Evolutionary conservation across 2,329 filamentous ascomycete species (phyloP).

Genomic region (Alternaria conjuncta): DNA sequence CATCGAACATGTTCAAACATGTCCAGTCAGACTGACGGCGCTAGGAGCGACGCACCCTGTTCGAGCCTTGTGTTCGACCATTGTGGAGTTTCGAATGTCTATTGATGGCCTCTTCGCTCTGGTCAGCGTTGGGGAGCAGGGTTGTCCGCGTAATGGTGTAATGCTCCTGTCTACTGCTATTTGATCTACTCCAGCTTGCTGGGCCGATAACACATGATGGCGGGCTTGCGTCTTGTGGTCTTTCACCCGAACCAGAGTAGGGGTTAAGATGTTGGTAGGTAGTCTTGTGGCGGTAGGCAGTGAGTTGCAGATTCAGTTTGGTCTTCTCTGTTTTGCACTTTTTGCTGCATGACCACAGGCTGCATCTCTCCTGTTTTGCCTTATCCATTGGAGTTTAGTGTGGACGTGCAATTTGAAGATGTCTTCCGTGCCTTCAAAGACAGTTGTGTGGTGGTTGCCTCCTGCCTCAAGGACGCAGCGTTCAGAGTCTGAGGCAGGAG

Average conservation of each 20-base stretch:
- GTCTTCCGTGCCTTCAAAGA: background rate
- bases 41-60: background rate
- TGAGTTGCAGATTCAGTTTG: background rate
- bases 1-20: background rate
- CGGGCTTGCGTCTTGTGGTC: background rate
- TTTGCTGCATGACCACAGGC: background rate
- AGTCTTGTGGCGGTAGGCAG: background rate
- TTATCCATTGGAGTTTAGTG: accelerated
- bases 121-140: background rate
- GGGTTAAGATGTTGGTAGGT: background rate
- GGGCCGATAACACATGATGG: background rate
- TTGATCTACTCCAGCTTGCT: background rate
- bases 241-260: background rate
- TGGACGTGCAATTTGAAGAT: accelerated
- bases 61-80: background rate
- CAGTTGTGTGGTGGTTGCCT: background rate
- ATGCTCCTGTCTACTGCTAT: background rate
- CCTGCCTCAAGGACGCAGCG: background rate
- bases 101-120: background rate
- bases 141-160: background rate
- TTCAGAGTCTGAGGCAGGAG: background rate
- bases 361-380: background rate
- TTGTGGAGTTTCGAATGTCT: background rate
- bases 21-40: background rate
- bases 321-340: background rate